Base-by-base conservation (phyloP, 139 green algal genomes). In the Haematococcus lacustris region DNA sequence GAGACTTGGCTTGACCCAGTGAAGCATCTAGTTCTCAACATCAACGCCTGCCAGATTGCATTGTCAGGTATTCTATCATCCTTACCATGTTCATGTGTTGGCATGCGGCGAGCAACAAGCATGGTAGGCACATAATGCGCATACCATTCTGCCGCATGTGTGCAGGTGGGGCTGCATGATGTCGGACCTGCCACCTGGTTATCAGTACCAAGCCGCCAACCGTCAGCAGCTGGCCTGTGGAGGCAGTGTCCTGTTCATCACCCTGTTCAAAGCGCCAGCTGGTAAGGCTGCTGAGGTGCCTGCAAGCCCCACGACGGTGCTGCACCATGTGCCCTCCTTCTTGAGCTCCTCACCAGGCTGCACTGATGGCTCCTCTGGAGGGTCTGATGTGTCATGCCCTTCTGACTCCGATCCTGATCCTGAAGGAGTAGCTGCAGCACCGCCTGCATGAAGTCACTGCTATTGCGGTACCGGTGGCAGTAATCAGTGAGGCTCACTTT, bases 221-320 rank as follows among this genome's bases (percentile, higher is more conserved):
- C 76, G 70, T 66, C 76, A 85, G 69, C 73, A 83, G 75, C 77
- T 81, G 6, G 71, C 76, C 0, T 73, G 79, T 4, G 80, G 80
- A n/a, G 83, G 80, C 41, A 75, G 79, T 39, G 80, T 88, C 51
- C 51, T 53, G 9, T 88, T 79, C 75, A 83, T 78, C 75, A 82
- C 75, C 21, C 78, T 87, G 63, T 51, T 25, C 2, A 32, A 64
- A 7, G 40, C 7, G 17, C 40, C n/a, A 39, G 4, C 9, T 38
- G 5, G 63, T 70, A 60, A 78, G 72, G 71, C 40, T 62, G 61
- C 73, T 74, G 50, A 41, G 37, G 23, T 66, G 17, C 73, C 77
- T 7, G 68, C 41, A 40, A 74, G 60, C 51, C 77, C 77, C 34
- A 73, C 1, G 2, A 71, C 68, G 9, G 38, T 74, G 3, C 65